Conservation (phyloP, 1,284 basidiomycete genomes). For the Phellinidium pouzarii region DNA sequence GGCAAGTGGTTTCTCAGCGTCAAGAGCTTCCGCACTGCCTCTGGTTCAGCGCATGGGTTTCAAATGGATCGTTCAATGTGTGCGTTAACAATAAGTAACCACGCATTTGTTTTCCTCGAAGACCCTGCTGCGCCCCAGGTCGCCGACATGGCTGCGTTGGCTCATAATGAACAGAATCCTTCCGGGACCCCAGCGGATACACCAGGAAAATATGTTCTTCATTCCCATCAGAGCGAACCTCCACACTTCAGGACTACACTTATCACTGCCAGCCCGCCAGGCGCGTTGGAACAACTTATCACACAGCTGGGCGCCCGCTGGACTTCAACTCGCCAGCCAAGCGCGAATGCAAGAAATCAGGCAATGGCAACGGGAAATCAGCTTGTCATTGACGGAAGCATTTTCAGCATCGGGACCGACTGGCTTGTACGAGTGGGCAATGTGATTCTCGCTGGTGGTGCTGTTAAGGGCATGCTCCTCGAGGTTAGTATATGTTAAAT, state of each 20-base stretch:
- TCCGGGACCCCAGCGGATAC: neutral
- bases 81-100: constrained; percentile 67
- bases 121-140: constrained; percentile 63
- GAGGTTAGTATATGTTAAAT: constrained; percentile 44
- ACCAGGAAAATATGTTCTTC: neutral
- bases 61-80: constrained; percentile 62
- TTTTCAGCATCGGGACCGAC: constrained; percentile 67
- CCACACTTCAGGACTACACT: constrained; percentile 69
- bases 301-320: constrained; percentile 65
- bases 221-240: constrained; percentile 34
- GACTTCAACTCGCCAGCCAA: constrained; percentile 58
- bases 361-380: constrained; percentile 52
- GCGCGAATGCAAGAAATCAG: constrained; percentile 33
- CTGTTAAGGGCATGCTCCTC: constrained; percentile 69
- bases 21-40: constrained; percentile 63
- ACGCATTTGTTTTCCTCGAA: constrained; percentile 69
- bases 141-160: constrained; percentile 37
- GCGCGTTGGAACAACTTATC: constrained; percentile 64
- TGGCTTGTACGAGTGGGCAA: constrained; percentile 77
- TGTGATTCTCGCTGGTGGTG: constrained; percentile 64
- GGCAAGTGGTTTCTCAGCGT: constrained; percentile 65
- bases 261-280: constrained; percentile 62
- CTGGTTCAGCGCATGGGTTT: constrained; percentile 45
- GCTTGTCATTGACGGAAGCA: constrained; percentile 57
- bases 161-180: constrained; percentile 20